phyloP scores from a whole-genome alignment of 345 rosid genomes.

The Citrus unshiu region DNA sequence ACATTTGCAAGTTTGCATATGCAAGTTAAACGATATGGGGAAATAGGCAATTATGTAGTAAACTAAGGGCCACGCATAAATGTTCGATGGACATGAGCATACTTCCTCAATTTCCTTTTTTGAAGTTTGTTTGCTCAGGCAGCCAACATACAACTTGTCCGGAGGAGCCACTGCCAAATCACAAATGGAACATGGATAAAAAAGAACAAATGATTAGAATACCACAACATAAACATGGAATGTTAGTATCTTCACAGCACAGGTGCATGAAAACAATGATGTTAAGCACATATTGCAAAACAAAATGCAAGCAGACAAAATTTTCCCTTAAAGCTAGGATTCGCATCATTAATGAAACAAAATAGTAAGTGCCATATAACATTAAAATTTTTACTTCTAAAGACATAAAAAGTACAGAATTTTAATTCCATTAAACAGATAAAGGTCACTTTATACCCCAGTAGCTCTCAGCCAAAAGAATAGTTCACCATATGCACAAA shows the following conservation, averaged over 20 bases:
- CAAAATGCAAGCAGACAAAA: background rate
- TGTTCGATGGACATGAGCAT: conserved; percentile 18
- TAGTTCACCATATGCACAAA: background rate
- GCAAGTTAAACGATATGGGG: background rate
- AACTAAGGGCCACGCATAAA: background rate
- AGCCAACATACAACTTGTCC: conserved; percentile 74
- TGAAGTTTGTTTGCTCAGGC: conserved; percentile 62
- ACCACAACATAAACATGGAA: background rate
- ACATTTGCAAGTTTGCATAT: background rate
- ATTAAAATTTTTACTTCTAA: background rate
- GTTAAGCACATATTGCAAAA: background rate
- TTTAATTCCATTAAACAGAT: background rate
- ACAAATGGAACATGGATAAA: background rate
- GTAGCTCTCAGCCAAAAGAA: background rate
- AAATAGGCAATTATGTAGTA: background rate
- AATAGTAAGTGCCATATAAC: background rate
- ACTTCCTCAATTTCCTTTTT: conserved; percentile 71
- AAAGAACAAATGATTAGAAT: conserved; percentile 7
- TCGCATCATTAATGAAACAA: background rate
- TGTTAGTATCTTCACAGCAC: background rate
- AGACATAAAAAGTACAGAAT: background rate
- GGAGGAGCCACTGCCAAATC: conserved; percentile 32
- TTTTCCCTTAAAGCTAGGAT: conserved; percentile 8
- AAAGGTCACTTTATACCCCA: background rate
- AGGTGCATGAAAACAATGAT: background rate